A percentile compares a stretch with the other conserved stretches of the same genome.
These are phyloP conservation scores for Quercus berberidifolia DNA, from an alignment of 306 rosid genomes.

Conservation along the genomic window DNA sequence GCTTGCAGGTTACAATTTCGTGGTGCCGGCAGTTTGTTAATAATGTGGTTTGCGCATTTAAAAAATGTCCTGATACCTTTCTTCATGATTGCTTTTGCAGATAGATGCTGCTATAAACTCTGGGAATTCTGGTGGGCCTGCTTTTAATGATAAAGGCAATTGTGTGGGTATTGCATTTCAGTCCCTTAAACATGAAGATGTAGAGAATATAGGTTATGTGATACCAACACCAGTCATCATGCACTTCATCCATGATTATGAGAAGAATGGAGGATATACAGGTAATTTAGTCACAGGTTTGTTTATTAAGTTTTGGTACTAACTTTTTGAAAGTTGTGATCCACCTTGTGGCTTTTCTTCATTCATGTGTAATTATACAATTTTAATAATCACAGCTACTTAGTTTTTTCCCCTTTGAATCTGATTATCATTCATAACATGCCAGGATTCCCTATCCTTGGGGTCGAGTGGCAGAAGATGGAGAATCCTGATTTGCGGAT, in stretches of 20 bases:
- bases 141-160: constrained; percentile 84
- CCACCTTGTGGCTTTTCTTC: not conserved
- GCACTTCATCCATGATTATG: constrained; percentile 91
- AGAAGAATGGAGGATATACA: constrained; percentile 84
- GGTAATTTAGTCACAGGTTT: constrained; percentile 36
- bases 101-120: constrained; percentile 98
- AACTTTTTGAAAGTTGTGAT: not conserved
- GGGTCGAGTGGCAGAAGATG: constrained; percentile 99
- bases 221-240: constrained; percentile 95
- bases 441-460: constrained; percentile 91
- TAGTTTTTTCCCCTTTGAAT: not conserved
- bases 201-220: constrained; percentile 89
- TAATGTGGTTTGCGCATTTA: not conserved
- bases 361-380: too few relatives aligned
- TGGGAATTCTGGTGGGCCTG: constrained; percentile 99
- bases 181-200: constrained; percentile 96
- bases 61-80: not conserved
- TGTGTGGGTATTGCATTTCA: constrained; percentile 99
- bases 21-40: not conserved
- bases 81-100: constrained; percentile 36
- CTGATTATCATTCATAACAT: constrained; percentile 5
- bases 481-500: constrained; percentile 92
- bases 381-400: not conserved
- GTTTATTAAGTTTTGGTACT: not conserved
- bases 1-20: constrained; percentile 67